Conservation (phyloP, 257 asterid species). For the Nicotiana otophora region DNA sequence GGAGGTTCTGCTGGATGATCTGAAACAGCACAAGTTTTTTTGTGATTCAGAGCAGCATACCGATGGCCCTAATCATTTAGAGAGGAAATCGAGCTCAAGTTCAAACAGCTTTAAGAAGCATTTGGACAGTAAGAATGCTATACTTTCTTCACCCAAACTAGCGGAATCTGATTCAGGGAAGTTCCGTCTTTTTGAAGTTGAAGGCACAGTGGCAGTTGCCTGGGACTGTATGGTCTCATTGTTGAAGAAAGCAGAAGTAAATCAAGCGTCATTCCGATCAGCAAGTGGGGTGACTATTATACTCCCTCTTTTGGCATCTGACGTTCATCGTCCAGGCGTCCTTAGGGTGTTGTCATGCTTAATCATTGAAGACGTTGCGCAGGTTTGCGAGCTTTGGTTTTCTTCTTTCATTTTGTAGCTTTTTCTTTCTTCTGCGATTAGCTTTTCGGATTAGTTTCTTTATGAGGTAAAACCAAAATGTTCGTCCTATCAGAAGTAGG, state of each 20-base stretch:
- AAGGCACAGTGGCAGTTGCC: constrained; percentile 63
- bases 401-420: neutral
- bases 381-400: constrained; percentile 38
- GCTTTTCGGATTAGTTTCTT: neutral
- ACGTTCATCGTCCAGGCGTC: constrained; percentile 81
- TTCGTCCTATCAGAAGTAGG: neutral
- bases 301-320: constrained; percentile 90
- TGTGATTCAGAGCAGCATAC: constrained; percentile 60
- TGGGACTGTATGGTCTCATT: constrained; percentile 95
- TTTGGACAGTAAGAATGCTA: constrained; percentile 68
- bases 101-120: constrained; percentile 83
- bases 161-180: constrained; percentile 80
- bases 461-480: neutral
- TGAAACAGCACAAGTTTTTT: constrained; percentile 81
- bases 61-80: constrained; percentile 44
- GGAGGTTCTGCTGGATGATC: constrained; percentile 94
- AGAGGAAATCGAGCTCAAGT: constrained; percentile 59
- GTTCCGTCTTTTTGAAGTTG: constrained; percentile 74
- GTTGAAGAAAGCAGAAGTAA: constrained; percentile 85
- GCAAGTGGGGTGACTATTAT: constrained; percentile 65
- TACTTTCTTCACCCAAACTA: constrained; percentile 90
- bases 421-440: neutral
- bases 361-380: constrained; percentile 82
- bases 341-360: constrained; percentile 86
- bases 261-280: constrained; percentile 80